A percentile compares a stretch with the other conserved stretches of the same genome.
phyloP scores from a whole-genome alignment of 2,329 filamentous ascomycete genomes.

The Aspergillus carbonarius region DNA sequence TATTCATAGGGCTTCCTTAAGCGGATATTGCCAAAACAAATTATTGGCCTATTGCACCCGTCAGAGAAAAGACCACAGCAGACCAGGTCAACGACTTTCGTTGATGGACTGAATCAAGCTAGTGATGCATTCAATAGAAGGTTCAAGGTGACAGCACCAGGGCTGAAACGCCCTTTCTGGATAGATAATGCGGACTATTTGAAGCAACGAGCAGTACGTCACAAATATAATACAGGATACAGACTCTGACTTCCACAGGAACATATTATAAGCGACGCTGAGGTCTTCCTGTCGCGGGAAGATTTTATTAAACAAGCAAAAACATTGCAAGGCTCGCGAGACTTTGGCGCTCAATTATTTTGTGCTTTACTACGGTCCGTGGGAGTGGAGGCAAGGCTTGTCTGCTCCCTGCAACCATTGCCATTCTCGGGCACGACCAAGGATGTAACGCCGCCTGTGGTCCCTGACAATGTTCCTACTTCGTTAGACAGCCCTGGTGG shows the following conservation, averaged over 20 bases:
- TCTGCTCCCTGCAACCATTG: slow-evolving; percentile 86
- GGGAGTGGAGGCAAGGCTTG: slow-evolving; percentile 77
- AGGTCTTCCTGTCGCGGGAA: slow-evolving; percentile 65
- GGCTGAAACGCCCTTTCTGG: slow-evolving; percentile 72
- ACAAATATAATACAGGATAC: too few species aligned
- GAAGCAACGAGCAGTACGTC: slow-evolving; percentile 50
- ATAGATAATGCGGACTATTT: slow-evolving; percentile 64
- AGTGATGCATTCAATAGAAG: slow-evolving; percentile 65
- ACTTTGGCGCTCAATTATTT: slow-evolving; percentile 86
- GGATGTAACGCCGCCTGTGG: slow-evolving; percentile 44
- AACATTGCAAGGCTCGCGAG: slow-evolving; percentile 74
- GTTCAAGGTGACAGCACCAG: slow-evolving; percentile 70
- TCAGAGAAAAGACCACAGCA: slow-evolving; percentile 68
- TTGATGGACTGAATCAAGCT: slow-evolving; percentile 72
- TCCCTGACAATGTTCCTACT: slow-evolving; percentile 37
- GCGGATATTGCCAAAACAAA: slow-evolving; percentile 65
- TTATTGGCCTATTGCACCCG: slow-evolving; percentile 67
- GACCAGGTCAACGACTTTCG: slow-evolving; percentile 70
- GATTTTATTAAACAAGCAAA: slow-evolving; percentile 74
- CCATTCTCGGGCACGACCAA: slow-evolving; percentile 59
- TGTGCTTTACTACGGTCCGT: slow-evolving; percentile 80
- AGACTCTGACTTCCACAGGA: slow-evolving; percentile 42
- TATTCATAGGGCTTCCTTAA: slow-evolving; percentile 50
- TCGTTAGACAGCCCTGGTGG: slow-evolving; percentile 36
- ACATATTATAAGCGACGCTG: slow-evolving; percentile 61